Evolutionary conservation across 352 stramenopile species (phyloP), one percentile per base, ranked within the genome.

Genomic region (Phytopythium boreale): DNA sequence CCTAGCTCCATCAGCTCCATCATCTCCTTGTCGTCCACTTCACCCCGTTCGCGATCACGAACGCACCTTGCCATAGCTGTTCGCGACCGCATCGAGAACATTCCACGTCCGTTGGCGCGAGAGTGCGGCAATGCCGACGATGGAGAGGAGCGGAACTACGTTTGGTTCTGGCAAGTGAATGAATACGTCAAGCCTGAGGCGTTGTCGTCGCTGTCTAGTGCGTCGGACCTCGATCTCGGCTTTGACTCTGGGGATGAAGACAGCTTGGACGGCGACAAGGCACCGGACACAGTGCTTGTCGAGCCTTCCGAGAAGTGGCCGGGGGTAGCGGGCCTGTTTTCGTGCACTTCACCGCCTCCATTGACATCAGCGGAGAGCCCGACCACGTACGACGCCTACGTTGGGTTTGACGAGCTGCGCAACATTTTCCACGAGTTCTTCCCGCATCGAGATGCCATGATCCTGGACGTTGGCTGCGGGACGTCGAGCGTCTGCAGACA

Each of bases 401-500:
- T 62, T 27, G 56, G 56, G 4, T 62, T 55, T 17, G 43, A 52
- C 14, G 56, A 52, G 15, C 26, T 62, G 10, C 12, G 39, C 0
- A 39, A 36, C n/a, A 27, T 62, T 2, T 53, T 62, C 20, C 20
- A 43, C 4, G 56, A 53, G 24, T 31, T 53, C 19, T 26, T 62
- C 12, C 39, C 56, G 7, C 43, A 39, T 27, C 56, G 56, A 37
- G 56, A 62, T 11, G 56, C 27, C 6, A 20, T 22, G 41, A 53
- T 62, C 26, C n/a, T 62, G 24, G 56, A 62, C 19, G 41, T 62
- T 53, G 56, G 56, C 11, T 62, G 41, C 19, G 56, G 56, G 15
- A 52, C 56, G 20, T 62, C 56, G 11, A 62, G 26, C 11, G 19
- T 62, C 27, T 53, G 56, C 41, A 29, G 26, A 20, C 34, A 62